Evolutionary conservation across 352 stramenopile species (phyloP).

Genomic region (Pythium phragmiticola): DNA sequence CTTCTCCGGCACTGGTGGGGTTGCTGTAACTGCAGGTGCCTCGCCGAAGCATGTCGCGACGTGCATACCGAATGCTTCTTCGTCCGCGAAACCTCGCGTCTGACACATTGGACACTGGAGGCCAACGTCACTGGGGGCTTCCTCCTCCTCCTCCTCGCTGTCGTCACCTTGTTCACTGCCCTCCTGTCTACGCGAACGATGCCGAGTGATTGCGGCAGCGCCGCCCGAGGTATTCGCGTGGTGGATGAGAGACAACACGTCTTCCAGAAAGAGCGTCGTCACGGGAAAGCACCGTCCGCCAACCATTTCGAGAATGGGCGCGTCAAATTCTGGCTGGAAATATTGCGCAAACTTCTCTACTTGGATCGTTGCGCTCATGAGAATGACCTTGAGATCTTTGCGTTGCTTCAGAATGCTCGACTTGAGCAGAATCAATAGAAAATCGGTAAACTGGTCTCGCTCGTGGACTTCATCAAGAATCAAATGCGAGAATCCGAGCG

Average conservation of each 20-base stretch:
- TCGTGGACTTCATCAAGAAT: constrained; percentile 98
- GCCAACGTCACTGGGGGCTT: constrained; percentile 31
- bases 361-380: constrained; percentile 97
- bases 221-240: constrained; percentile 19
- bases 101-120: constrained; percentile 87
- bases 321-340: constrained; percentile 76
- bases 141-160: background rate
- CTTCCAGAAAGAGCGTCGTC: constrained; percentile 93
- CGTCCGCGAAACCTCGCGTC: constrained; percentile 56
- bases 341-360: constrained; percentile 92
- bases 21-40: background rate
- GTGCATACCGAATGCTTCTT: constrained; percentile 88
- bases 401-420: constrained; percentile 80
- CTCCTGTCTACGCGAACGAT: background rate
- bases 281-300: constrained; percentile 89
- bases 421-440: constrained; percentile 94
- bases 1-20: constrained; percentile 1
- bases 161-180: constrained; percentile 7
- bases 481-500: constrained; percentile 88
- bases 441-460: constrained; percentile 94
- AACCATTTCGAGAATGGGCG: constrained; percentile 75
- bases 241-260: constrained; percentile 54
- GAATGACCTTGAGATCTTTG: constrained; percentile 87
- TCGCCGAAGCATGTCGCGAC: constrained; percentile 81
- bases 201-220: constrained; percentile 11